These are phyloP conservation scores for Candida endomychidarum DNA, from an alignment of 805 yeast species.

Conservation along the genomic window DNA sequence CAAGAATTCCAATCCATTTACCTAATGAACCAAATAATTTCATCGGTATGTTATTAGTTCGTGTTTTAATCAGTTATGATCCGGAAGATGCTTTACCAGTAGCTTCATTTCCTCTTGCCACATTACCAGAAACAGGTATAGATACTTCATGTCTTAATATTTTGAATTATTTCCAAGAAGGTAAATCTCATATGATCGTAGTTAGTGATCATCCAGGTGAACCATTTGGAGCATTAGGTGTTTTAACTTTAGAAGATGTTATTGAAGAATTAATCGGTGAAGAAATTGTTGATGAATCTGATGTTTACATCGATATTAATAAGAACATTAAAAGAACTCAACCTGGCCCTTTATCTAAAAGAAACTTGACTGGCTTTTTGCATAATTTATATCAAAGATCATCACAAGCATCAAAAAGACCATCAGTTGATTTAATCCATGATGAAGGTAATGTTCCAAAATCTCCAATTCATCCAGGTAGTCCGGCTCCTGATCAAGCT, in stretches of 20 bases:
- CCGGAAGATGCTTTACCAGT: slow-evolving; percentile 95
- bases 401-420: slow-evolving; percentile 37
- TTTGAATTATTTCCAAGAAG: slow-evolving; percentile 94
- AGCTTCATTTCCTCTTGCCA: slow-evolving; percentile 90
- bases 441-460: slow-evolving; percentile 5
- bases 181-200: slow-evolving; percentile 95
- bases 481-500: neutral
- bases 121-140: slow-evolving; percentile 90
- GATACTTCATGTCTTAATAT: slow-evolving; percentile 93
- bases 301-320: slow-evolving; percentile 88
- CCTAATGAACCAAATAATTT: slow-evolving; percentile 89
- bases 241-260: slow-evolving; percentile 93
- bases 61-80: slow-evolving; percentile 91
- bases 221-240: slow-evolving; percentile 83
- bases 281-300: slow-evolving; percentile 95
- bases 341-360: slow-evolving; percentile 73
- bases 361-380: slow-evolving; percentile 67
- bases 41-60: slow-evolving; percentile 91
- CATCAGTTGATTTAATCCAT: slow-evolving; percentile 36
- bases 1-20: slow-evolving; percentile 89
- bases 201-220: slow-evolving; percentile 86
- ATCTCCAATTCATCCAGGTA: slow-evolving; percentile 3
- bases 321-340: slow-evolving; percentile 76
- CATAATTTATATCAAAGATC: slow-evolving; percentile 52
- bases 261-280: slow-evolving; percentile 97